Evolutionary conservation across 2,329 filamentous ascomycete genomes (phyloP).

Genomic region (Fusarium austroafricanum): DNA sequence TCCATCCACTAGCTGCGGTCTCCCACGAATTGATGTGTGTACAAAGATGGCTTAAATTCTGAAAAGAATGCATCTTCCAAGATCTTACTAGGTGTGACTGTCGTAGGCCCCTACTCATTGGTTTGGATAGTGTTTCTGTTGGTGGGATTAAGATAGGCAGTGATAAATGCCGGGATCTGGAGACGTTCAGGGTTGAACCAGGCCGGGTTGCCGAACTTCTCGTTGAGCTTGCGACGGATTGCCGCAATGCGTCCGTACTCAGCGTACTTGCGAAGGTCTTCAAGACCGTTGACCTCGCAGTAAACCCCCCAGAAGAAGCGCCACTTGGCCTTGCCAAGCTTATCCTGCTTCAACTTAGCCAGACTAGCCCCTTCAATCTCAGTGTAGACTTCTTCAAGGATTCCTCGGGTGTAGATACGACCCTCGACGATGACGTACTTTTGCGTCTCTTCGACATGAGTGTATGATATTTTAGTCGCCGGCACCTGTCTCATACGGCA

Average conservation of each 20-base stretch:
- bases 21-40: too few relatives aligned
- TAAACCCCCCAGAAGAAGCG: background rate
- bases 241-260: background rate
- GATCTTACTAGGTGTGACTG: too few relatives aligned
- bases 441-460: too few relatives aligned
- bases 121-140: background rate
- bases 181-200: background rate
- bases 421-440: too few relatives aligned
- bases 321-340: background rate
- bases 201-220: background rate
- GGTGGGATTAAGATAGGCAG: rapidly evolving
- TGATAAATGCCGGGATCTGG: background rate
- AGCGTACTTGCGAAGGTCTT: background rate
- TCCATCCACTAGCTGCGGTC: too few relatives aligned
- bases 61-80: too few relatives aligned
- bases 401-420: too few relatives aligned
- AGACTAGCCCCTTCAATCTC: background rate
- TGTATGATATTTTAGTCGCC: too few relatives aligned
- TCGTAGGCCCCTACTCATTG: background rate
- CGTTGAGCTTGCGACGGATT: background rate
- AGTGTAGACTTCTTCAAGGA: background rate
- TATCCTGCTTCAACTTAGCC: background rate
- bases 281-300: background rate
- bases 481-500: too few relatives aligned
- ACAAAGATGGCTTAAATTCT: too few relatives aligned